Evolutionary conservation across 805 yeast species (phyloP), one percentile per base, ranked within the genome.

Genomic region (Priceomyces medius): DNA sequence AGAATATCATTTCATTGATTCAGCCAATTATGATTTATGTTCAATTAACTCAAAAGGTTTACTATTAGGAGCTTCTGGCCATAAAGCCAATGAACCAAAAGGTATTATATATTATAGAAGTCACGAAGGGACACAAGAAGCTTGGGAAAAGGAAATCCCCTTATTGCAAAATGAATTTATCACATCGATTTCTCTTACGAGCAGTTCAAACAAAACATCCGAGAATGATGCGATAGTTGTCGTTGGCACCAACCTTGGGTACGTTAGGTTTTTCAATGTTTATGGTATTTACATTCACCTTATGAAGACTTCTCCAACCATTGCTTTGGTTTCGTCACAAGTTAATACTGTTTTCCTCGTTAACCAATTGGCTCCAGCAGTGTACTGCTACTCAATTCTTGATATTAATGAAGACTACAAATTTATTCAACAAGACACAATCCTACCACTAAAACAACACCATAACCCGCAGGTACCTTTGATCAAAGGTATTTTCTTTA

Each of bases 1-100:
- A 43, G 96, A 88, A 53, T 88, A 88, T 54, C 91, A 88, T 62
- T 90, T 91, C 64, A 83, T 81, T 36, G 98, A 91, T 61, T 61
- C 77, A 35, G 72, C 74, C 45, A 74, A 77, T 10, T 88, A 74
- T 61, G 96, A 88, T 57, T 62, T 88, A 39, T 91, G 95, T 20
- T 78, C 85, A 0, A 70, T 91, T 54, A 82, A 83, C 38, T 76
- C 74, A 13, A 72, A 71, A 1, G 96, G 93, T 2, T 62, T 84
- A 2, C 56, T 88, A 3, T 73, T 88, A 41, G 95, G 64, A 2
- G 44, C 47, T 32, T 66, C 74, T 0, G 68, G 73, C 4, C 46
- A 47, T 39, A 43, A 52, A 13, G 50, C 44, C 14, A 41, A 43
- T 20, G 32, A 40, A 41, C 61, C 54, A 19, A 46, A 45, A 3